Percentiles rank a stretch among this genome's conserved stretches.
Conservation (phyloP, 306 rosid species). For the Trifolium subterraneum region DNA sequence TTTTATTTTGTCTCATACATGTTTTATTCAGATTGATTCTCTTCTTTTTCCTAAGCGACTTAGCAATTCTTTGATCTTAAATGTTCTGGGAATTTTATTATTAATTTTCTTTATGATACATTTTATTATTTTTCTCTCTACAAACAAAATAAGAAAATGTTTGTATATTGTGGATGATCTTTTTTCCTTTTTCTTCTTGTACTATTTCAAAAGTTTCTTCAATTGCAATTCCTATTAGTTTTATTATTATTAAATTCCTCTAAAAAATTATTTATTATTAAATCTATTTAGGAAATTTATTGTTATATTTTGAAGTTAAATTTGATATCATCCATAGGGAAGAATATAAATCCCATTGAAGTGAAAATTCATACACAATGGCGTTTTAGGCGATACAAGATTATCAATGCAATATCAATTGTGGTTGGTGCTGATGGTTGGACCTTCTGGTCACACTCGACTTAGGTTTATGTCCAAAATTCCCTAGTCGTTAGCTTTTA, state of each 20-base stretch:
- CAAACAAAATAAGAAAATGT: neutral
- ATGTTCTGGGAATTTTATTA: conserved; percentile 6
- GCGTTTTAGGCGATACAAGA: neutral
- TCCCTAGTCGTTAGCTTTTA: neutral
- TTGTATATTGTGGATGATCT: neutral
- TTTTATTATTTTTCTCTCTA: neutral
- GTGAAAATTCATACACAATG: neutral
- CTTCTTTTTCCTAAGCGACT: neutral
- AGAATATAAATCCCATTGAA: neutral
- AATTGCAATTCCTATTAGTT: neutral
- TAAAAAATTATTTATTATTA: neutral
- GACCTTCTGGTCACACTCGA: neutral
- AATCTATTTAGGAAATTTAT: neutral
- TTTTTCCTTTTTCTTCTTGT: neutral
- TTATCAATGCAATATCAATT: neutral
- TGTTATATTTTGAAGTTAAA: conserved; percentile 1
- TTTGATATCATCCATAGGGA: neutral
- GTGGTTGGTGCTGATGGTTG: neutral
- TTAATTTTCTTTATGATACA: neutral
- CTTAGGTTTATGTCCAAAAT: neutral
- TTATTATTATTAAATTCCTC: neutral
- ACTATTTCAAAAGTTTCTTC: conserved; percentile 9
- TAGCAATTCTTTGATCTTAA: conserved; percentile 23
- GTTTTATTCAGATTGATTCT: conserved; percentile 11
- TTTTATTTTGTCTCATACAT: neutral